Conservation (phyloP, 2,329 filamentous ascomycete species). For the Teratosphaeria nubilosa region DNA sequence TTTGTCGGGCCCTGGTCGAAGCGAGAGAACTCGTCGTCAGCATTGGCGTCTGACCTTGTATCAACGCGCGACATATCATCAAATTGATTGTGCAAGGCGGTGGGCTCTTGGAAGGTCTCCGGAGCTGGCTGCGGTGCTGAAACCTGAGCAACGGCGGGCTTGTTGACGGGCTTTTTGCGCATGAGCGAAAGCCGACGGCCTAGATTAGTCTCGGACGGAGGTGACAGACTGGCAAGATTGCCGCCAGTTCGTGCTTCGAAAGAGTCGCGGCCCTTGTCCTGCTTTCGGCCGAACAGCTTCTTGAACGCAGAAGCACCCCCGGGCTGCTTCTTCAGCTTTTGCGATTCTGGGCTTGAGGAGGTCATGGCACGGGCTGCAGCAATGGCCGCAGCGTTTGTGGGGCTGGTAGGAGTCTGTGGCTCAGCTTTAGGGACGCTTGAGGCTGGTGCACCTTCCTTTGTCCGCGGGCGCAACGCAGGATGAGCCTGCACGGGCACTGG, state of each 20-base stretch:
- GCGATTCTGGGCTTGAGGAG: slow-evolving; percentile 22
- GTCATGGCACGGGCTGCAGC: slow-evolving; percentile 24
- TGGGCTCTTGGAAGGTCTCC: slow-evolving; percentile 8
- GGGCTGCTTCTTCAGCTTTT: slow-evolving; percentile 32
- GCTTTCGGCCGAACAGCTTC: slow-evolving; percentile 55
- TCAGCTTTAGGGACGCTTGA: background rate
- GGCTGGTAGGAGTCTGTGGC: slow-evolving; percentile 4
- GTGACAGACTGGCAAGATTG: slow-evolving; percentile 14
- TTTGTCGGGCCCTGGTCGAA: slow-evolving; percentile 85
- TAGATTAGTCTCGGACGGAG: slow-evolving; percentile 23
- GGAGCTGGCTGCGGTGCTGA: slow-evolving; percentile 2
- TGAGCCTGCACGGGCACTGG: slow-evolving; percentile 29
- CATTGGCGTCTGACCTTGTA: slow-evolving; percentile 48
- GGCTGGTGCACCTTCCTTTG: background rate
- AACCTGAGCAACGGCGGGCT: background rate
- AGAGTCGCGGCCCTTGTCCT: slow-evolving; percentile 37
- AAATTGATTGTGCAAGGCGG: background rate
- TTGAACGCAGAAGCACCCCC: slow-evolving; percentile 41
- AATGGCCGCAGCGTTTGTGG: slow-evolving; percentile 17
- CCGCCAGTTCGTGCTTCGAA: slow-evolving; percentile 42
- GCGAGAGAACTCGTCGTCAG: slow-evolving; percentile 51
- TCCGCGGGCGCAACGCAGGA: slow-evolving; percentile 31
- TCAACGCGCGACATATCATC: slow-evolving; percentile 48
- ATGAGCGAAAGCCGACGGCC: slow-evolving; percentile 33
- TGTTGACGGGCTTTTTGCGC: slow-evolving; percentile 25